A percentile compares a stretch with the other conserved stretches of the same genome.
Conservation (phyloP, 1,284 basidiomycete genomes). For the Ustilago loliicola region DNA sequence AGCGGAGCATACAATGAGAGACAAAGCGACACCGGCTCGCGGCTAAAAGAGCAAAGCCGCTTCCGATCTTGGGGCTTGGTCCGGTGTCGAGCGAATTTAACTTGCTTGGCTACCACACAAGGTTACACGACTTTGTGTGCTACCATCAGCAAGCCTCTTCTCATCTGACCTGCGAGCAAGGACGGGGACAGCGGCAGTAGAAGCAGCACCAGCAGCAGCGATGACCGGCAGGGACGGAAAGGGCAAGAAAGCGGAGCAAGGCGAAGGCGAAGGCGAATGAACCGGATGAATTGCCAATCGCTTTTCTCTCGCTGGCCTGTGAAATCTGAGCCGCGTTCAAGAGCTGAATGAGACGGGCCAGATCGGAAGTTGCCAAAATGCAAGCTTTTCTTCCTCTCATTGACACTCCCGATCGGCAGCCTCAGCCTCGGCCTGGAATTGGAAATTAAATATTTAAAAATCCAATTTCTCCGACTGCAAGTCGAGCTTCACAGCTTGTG, state of each 20-base stretch:
- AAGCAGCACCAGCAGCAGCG: no score
- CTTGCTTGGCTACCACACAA: not conserved
- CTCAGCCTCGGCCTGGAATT: not conserved
- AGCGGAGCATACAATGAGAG: not conserved
- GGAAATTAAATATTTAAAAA: not conserved
- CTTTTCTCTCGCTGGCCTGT: not conserved
- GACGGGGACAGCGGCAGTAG: no score
- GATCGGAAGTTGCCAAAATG: slow-evolving; percentile 31
- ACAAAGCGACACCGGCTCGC: slow-evolving; percentile 5
- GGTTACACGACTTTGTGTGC: no score
- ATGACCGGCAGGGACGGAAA: not conserved
- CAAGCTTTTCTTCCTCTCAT: not conserved
- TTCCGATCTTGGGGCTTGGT: slow-evolving; percentile 17
- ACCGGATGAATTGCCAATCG: not conserved
- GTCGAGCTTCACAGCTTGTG: no score
- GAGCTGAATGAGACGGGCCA: slow-evolving; percentile 12
- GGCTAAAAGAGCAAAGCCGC: slow-evolving; percentile 11
- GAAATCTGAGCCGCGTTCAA: slow-evolving; percentile 7
- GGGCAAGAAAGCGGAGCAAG: not conserved
- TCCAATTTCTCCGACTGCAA: slow-evolving; percentile 3
- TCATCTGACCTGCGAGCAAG: not conserved
- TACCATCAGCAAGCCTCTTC: not conserved
- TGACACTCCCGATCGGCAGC: slow-evolving; percentile 4
- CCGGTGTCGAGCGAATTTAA: not conserved
- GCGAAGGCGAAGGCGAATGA: not conserved